These are phyloP conservation scores for Aspergillus sergii DNA, from an alignment of 2,329 filamentous ascomycete species.

Conservation along the genomic window DNA sequence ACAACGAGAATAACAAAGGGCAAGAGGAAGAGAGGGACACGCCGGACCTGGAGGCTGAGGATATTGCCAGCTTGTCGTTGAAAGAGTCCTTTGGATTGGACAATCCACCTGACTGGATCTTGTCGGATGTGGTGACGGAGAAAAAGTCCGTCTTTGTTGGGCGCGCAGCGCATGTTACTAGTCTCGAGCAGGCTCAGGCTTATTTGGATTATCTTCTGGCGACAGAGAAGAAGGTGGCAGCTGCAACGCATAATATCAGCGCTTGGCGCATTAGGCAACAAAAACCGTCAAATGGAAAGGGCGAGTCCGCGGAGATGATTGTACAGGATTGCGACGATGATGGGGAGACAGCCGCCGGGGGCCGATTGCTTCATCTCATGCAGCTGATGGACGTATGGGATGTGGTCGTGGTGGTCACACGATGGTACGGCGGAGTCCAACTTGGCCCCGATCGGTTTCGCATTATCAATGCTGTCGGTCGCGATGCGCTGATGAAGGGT, in stretches of 20 bases:
- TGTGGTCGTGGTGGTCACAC: slow-evolving; percentile 85
- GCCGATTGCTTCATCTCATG: slow-evolving; percentile 82
- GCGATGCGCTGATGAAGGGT: slow-evolving; percentile 79
- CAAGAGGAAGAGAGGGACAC: slow-evolving; percentile 17
- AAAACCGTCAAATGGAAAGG: slow-evolving; percentile 13
- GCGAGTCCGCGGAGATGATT: slow-evolving; percentile 50
- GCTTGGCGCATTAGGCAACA: slow-evolving; percentile 77
- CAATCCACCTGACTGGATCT: slow-evolving; percentile 64
- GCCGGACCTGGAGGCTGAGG: slow-evolving; percentile 19
- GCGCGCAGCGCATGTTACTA: slow-evolving; percentile 69
- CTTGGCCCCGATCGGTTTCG: slow-evolving; percentile 88
- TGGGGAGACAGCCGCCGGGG: slow-evolving; percentile 89
- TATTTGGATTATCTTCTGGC: slow-evolving; percentile 76
- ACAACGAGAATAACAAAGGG: slow-evolving; percentile 14
- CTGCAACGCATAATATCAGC: slow-evolving; percentile 92
- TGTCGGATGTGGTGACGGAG: slow-evolving; percentile 75
- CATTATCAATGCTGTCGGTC: slow-evolving; percentile 82
- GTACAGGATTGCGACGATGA: slow-evolving; percentile 96
- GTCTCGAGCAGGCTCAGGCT: slow-evolving; percentile 68
- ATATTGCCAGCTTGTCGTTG: slow-evolving; percentile 30
- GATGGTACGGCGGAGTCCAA: slow-evolving; percentile 93
- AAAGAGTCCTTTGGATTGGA: slow-evolving; percentile 34
- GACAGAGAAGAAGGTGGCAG: slow-evolving; percentile 80
- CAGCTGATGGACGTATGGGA: slow-evolving; percentile 95
- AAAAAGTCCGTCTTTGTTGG: slow-evolving; percentile 88